phyloP scores from a whole-genome alignment of 805 yeast species.

The Tetrapisispora nanseiensis region DNA sequence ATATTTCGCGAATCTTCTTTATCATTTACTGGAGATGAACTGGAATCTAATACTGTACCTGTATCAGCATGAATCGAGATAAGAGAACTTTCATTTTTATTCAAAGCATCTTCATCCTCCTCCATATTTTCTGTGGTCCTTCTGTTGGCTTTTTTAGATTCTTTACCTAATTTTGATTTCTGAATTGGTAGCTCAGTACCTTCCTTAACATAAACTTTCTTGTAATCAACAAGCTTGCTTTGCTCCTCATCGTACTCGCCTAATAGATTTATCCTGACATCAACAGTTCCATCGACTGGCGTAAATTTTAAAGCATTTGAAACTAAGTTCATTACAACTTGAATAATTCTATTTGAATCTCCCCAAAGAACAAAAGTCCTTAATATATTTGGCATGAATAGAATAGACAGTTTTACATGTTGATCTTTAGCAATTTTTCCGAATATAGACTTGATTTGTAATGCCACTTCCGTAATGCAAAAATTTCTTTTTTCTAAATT shows the following conservation, averaged over 20 bases:
- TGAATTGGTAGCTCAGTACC: constrained; percentile 25
- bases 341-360: constrained; percentile 83
- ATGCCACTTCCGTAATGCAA: constrained; percentile 66
- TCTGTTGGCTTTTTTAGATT: background rate
- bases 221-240: constrained; percentile 35
- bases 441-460: constrained; percentile 80
- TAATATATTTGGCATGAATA: constrained; percentile 48
- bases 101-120: background rate
- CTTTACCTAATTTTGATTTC: constrained; percentile 5
- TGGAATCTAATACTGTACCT: background rate
- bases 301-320: constrained; percentile 89
- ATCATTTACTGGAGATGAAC: background rate
- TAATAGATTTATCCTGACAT: constrained; percentile 47
- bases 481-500: constrained; percentile 78
- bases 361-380: constrained; percentile 66
- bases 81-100: background rate
- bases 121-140: background rate
- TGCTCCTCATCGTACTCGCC: constrained; percentile 59
- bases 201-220: constrained; percentile 37
- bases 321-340: constrained; percentile 85
- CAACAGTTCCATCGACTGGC: constrained; percentile 79
- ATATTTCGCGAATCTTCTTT: background rate
- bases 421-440: constrained; percentile 70
- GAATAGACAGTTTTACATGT: constrained; percentile 53
- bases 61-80: background rate